Percentiles rank a stretch among this genome's conserved stretches.
Conservation (phyloP, 352 stramenopile genomes). For the Pythium folliculosum region DNA sequence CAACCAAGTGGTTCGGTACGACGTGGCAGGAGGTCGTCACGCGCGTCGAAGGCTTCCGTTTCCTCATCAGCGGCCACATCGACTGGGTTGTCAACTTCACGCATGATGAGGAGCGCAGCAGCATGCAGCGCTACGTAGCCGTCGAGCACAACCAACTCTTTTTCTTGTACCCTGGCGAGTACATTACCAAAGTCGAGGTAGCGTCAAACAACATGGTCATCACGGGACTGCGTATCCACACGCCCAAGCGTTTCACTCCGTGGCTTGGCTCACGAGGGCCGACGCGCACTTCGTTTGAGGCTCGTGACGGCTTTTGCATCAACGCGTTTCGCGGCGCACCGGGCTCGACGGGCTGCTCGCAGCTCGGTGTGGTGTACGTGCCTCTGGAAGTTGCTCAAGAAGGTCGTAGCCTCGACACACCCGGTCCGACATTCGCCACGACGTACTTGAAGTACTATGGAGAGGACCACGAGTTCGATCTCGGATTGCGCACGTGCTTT, state of each 20-base stretch:
- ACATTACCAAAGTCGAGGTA: neutral
- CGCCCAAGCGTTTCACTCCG: slow-evolving; percentile 1
- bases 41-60: slow-evolving; percentile 1
- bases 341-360: neutral
- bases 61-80: neutral
- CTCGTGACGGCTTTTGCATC: neutral
- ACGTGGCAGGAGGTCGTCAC: slow-evolving; percentile 9
- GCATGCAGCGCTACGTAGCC: neutral
- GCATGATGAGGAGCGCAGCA: neutral
- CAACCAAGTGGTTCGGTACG: neutral
- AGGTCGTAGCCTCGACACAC: neutral
- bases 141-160: neutral
- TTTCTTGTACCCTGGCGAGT: slow-evolving; percentile 5
- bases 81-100: neutral
- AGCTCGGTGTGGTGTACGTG: slow-evolving; percentile 6
- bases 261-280: neutral
- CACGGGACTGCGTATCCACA: slow-evolving; percentile 1
- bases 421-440: neutral
- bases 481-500: neutral
- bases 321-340: neutral
- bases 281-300: neutral
- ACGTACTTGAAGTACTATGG: neutral
- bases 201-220: neutral
- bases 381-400: neutral
- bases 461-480: neutral